Evolutionary conservation across 345 rosid genomes (phyloP).

Genomic region (Draba incana): DNA sequence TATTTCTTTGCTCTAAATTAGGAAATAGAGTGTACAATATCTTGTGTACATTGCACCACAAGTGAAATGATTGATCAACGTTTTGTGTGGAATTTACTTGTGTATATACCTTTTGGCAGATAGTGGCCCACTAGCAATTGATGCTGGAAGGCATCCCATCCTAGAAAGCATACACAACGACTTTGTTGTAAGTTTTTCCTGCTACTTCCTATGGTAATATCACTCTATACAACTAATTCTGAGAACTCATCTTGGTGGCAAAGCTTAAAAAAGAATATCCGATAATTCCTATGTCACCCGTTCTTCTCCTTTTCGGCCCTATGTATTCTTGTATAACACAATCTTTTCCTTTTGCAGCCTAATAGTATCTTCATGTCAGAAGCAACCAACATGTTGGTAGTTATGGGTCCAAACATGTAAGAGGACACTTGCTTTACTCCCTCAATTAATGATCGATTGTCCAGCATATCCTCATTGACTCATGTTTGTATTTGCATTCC

Average conservation of each 20-base stretch:
- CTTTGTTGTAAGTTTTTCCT: slow-evolving; percentile 59
- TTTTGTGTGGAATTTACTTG: slow-evolving; percentile 9
- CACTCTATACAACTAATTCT: slow-evolving; percentile 16
- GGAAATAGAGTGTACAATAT: neutral
- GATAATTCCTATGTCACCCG: slow-evolving; percentile 3
- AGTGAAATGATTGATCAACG: slow-evolving; percentile 16
- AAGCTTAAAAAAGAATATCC: slow-evolving; percentile 6
- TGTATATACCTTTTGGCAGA: slow-evolving; percentile 49
- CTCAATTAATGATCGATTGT: slow-evolving; percentile 4
- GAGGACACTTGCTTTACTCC: slow-evolving; percentile 35
- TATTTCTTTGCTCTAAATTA: slow-evolving; percentile 13
- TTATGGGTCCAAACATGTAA: slow-evolving; percentile 97
- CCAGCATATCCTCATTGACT: slow-evolving; percentile 22
- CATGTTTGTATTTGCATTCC: slow-evolving; percentile 26
- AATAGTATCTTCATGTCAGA: slow-evolving; percentile 90
- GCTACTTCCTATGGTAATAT: slow-evolving; percentile 23
- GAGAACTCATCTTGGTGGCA: slow-evolving; percentile 21
- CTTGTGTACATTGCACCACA: neutral
- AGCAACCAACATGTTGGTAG: slow-evolving; percentile 89
- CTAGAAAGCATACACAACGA: slow-evolving; percentile 88
- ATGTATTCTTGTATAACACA: slow-evolving; percentile 14
- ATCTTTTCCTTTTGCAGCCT: too few species aligned
- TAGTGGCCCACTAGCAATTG: slow-evolving; percentile 91
- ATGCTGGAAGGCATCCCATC: slow-evolving; percentile 96
- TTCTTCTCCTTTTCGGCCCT: neutral